phyloP scores from a whole-genome alignment of 2,329 filamentous ascomycete genomes.

The Aureobasidium sp. region DNA sequence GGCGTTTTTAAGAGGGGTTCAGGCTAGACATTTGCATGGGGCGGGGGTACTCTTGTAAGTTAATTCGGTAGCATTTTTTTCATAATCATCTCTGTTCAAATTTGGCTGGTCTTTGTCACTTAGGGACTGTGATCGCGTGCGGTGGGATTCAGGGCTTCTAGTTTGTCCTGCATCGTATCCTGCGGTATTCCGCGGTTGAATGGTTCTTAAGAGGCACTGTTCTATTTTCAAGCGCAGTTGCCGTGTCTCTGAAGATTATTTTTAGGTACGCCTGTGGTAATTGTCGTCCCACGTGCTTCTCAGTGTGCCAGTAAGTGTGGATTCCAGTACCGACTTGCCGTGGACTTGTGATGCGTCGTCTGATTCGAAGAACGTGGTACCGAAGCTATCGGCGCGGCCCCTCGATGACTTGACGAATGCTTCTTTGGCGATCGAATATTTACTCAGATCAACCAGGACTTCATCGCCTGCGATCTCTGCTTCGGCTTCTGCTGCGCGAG shows the following conservation, averaged over 20 bases:
- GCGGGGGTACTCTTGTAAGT: not conserved
- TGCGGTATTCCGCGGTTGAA: not conserved
- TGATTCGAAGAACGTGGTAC: not conserved
- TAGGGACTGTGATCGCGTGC: no score
- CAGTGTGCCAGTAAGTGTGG: not conserved
- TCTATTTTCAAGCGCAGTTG: not conserved
- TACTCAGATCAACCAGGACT: not conserved
- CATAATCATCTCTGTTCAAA: not conserved
- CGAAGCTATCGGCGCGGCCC: not conserved
- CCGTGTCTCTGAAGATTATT: not conserved
- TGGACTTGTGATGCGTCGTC: no score
- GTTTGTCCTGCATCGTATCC: not conserved
- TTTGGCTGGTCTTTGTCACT: not conserved
- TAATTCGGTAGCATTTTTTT: not conserved
- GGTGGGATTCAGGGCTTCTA: not conserved
- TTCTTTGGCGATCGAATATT: no score
- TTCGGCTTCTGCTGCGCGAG: constrained; percentile 30
- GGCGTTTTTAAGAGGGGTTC: not conserved
- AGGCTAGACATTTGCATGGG: not conserved
- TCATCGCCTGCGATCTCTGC: constrained; percentile 28
- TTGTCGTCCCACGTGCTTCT: no score
- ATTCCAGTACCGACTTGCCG: no score
- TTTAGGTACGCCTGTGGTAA: not conserved
- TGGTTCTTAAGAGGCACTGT: not conserved
- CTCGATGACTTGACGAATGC: not conserved